Conservation (phyloP, 371 early-diverging fungal genomes). For the Nematocida ironsii region DNA sequence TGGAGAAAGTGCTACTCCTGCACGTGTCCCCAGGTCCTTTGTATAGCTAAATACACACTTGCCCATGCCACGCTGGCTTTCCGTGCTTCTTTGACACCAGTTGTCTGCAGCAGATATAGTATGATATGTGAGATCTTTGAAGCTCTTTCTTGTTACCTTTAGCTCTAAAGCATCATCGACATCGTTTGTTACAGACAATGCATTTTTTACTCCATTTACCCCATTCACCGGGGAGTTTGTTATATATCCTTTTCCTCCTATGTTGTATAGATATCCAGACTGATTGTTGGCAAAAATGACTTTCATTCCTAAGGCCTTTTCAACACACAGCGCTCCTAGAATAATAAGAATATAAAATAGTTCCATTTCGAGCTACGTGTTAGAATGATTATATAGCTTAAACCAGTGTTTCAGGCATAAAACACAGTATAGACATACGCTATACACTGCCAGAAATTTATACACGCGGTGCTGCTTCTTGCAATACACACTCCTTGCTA, state of each 20-base stretch:
- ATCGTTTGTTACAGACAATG: not conserved
- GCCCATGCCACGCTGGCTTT: not conserved
- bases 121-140: constrained; percentile 22
- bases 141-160: not conserved
- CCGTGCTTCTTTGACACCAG: not conserved
- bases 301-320: not conserved
- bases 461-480: too few species aligned
- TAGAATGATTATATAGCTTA: constrained; percentile 18
- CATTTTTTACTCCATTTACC: not conserved
- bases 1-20: not conserved
- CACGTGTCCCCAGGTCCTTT: not conserved
- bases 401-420: constrained; percentile 29
- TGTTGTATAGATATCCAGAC: constrained; percentile 43
- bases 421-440: constrained; percentile 1
- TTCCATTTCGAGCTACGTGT: not conserved
- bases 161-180: constrained; percentile 5
- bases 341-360: not conserved
- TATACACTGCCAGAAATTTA: not conserved
- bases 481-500: too few species aligned
- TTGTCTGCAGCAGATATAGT: not conserved
- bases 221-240: not conserved
- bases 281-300: constrained; percentile 13
- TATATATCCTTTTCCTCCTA: constrained; percentile 22
- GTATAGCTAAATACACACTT: constrained; percentile 4
- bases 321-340: not conserved